Evolutionary conservation across 2,329 filamentous ascomycete species (phyloP).

Genomic region (Ophiocordyceps camponoti-rufipedis): DNA sequence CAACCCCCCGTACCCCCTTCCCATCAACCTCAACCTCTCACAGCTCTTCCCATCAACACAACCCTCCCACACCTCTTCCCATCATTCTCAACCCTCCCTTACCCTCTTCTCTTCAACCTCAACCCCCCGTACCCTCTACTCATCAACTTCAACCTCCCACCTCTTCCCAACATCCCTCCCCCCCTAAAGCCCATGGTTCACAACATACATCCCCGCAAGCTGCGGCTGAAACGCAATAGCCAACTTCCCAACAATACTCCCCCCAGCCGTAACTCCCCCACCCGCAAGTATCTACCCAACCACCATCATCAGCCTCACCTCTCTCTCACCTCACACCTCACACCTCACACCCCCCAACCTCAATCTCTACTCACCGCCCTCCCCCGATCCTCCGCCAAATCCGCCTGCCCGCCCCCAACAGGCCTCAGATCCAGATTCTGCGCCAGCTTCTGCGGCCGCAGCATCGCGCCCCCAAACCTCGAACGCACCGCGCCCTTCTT

Average conservation of each 20-base stretch:
- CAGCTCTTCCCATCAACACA: no score
- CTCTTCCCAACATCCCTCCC: background rate
- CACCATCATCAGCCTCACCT: background rate
- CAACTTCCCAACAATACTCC: background rate
- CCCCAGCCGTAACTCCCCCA: background rate
- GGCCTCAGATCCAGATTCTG: background rate
- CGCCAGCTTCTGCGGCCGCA: background rate
- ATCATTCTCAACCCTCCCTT: no score
- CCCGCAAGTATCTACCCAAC: background rate
- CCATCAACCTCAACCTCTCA: no score
- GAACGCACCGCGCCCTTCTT: background rate
- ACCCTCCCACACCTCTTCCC: no score
- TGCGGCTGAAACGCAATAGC: background rate
- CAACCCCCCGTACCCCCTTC: no score
- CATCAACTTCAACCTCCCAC: background rate
- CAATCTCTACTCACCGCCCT: background rate
- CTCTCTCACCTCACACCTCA: background rate
- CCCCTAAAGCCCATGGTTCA: background rate
- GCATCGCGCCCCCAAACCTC: background rate
- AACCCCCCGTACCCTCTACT: no score
- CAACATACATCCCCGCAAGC: background rate
- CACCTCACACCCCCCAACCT: background rate
- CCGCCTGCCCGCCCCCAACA: background rate
- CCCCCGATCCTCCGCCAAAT: background rate
- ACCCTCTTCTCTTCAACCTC: no score